Evolutionary conservation across 257 asterid species (phyloP), one percentile per base, ranked within the genome.

Genomic region (Jacaranda mimosifolia): DNA sequence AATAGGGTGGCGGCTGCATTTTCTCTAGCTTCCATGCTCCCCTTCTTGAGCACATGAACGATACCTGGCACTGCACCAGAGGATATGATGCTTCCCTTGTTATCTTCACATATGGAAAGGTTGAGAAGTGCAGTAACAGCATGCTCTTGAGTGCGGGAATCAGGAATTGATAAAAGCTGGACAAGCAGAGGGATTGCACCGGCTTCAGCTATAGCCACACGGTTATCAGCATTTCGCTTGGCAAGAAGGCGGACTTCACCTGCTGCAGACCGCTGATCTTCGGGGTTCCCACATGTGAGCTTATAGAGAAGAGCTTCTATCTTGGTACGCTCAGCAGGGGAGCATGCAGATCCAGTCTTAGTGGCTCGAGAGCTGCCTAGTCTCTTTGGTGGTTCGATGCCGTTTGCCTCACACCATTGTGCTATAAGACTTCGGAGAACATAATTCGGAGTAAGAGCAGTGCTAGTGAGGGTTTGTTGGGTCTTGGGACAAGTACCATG

Each of bases 191-290:
- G 97, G 74, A 96, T 90, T 40, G 97, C 98, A 38, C 99, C 99
- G n/a, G 98, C 95, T 83, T 93, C 97, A 18, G 98, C 99, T 76
- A 96, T 90, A 3, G 99, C 98, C 19, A 96, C 93, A 19, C 98
- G 97, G 38, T 96, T 93, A 80, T 93, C 96, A 14, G 98, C 91
- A 59, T 93, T 96, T 43, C 97, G 94, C 81, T 96, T 96, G 68
- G 99, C 98, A 39, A 96, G 98, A 32, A 93, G 94, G 58, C 99
- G 98, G 82, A 96, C 87, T 82, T 96, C 99, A 26, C 97, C 94
- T 1, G 99, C 96, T 38, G 98, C 97, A 0, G 96, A 84, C 21
- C 94, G 87, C 55, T 87, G 97, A 48, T 93, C 98, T 73, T 94
- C 99, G 0, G 97, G 95, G 89, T 68, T 87, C 63, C 86, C 87